Percentiles rank a stretch among this genome's conserved stretches.
Evolutionary conservation across 2,329 filamentous ascomycete genomes (phyloP).

Genomic region (Penicillium polonicum): DNA sequence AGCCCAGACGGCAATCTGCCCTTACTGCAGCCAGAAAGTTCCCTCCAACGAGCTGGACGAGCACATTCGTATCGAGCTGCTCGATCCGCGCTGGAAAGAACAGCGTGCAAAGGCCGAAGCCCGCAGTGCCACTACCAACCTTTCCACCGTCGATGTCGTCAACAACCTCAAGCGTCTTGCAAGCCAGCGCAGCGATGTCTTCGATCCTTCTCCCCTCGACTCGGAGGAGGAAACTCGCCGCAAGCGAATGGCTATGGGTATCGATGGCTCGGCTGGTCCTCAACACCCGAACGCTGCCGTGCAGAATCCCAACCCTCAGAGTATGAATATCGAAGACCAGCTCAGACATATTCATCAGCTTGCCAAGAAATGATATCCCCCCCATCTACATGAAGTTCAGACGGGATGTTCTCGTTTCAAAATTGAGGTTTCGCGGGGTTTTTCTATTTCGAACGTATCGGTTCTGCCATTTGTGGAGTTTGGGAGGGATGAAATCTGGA

Average conservation of each 20-base stretch:
- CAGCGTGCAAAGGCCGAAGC: constrained; percentile 87
- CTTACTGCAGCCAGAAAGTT: constrained; percentile 89
- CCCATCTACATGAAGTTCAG: not conserved
- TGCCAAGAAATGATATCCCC: constrained; percentile 37
- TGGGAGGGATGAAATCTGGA: constrained; percentile 5
- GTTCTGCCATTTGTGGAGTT: constrained; percentile 9
- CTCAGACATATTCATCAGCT: constrained; percentile 68
- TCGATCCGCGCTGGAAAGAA: constrained; percentile 94
- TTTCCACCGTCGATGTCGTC: constrained; percentile 82
- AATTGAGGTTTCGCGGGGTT: not conserved
- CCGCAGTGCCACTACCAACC: constrained; percentile 79
- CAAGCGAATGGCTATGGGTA: constrained; percentile 67
- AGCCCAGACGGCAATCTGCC: constrained; percentile 67
- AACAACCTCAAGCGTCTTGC: constrained; percentile 95
- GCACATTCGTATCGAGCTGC: constrained; percentile 90
- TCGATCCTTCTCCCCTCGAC: constrained; percentile 63
- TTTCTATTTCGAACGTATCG: not conserved
- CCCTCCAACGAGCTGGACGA: constrained; percentile 83
- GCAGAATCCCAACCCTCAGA: constrained; percentile 32
- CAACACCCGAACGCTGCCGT: constrained; percentile 32
- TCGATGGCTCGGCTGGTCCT: constrained; percentile 28
- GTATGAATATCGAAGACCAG: constrained; percentile 80
- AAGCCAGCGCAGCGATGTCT: constrained; percentile 82
- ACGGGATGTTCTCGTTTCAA: not conserved
- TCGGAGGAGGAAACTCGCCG: constrained; percentile 72